Evolutionary conservation across 768 basidiomycete genomes (phyloP).

Genomic region (Suillus subaureus): DNA sequence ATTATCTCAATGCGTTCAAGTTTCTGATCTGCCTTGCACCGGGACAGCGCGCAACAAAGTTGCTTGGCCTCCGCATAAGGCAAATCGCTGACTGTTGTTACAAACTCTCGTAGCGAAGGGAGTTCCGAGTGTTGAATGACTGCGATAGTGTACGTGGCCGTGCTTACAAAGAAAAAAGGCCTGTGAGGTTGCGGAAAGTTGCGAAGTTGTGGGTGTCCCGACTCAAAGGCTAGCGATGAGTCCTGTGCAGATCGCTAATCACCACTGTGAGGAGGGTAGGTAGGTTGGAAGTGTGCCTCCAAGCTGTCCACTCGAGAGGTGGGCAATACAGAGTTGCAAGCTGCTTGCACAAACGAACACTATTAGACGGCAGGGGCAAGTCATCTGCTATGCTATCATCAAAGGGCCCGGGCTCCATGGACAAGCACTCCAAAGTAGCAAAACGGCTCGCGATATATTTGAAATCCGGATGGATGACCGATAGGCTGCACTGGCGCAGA

Average conservation of each 20-base stretch:
- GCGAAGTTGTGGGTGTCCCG: neutral
- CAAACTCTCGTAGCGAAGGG: neutral
- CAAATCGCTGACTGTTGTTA: neutral
- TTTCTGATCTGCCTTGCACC: neutral
- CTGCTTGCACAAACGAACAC: neutral
- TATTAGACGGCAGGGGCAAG: neutral
- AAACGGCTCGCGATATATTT: neutral
- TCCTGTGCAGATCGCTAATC: neutral
- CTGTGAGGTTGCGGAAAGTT: neutral
- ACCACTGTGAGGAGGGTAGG: neutral
- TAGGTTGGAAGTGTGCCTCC: neutral
- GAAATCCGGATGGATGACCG: neutral
- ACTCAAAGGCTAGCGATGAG: neutral
- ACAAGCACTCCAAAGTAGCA: neutral
- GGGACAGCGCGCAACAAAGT: neutral
- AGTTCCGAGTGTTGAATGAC: neutral
- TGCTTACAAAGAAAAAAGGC: neutral
- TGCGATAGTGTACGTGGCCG: neutral
- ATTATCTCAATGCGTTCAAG: neutral
- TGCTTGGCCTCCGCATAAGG: neutral
- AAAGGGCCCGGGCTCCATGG: neutral
- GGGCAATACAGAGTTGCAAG: neutral
- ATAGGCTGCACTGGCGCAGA: neutral
- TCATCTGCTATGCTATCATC: neutral
- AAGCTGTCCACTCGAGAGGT: neutral